Percentiles rank a stretch among this genome's conserved stretches.
phyloP scores from a whole-genome alignment of 2,329 filamentous ascomycete species.

The Monascus ruber region DNA sequence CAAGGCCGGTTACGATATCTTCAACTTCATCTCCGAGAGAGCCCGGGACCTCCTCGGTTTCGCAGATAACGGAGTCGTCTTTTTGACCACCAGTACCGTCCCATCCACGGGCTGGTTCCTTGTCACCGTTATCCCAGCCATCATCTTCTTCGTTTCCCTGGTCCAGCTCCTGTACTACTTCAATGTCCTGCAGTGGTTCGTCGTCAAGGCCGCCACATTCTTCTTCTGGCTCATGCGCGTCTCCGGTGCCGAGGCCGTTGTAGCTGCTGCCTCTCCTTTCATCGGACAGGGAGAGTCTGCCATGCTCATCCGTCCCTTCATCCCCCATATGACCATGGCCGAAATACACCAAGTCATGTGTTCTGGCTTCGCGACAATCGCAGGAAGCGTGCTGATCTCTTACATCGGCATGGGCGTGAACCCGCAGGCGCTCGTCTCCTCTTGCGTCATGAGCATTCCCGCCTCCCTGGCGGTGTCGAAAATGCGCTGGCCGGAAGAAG shows the following conservation, averaged over 20 bases:
- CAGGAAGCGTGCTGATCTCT: constrained; percentile 73
- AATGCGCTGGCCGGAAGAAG: constrained; percentile 76
- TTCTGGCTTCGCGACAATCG: constrained; percentile 85
- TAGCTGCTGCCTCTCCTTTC: constrained; percentile 84
- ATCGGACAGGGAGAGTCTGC: constrained; percentile 90
- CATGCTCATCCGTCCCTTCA: constrained; percentile 82
- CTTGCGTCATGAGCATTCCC: constrained; percentile 91
- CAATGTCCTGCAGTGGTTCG: constrained; percentile 77
- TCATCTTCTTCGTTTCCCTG: constrained; percentile 93
- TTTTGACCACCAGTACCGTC: constrained; percentile 48
- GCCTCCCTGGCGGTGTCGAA: constrained; percentile 83
- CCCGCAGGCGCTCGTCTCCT: constrained; percentile 73
- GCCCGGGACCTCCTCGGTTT: constrained; percentile 66
- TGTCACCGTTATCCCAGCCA: constrained; percentile 68
- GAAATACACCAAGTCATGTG: constrained; percentile 91
- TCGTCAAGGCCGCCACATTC: constrained; percentile 74
- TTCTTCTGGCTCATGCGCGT: constrained; percentile 86
- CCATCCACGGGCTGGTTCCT: constrained; percentile 56
- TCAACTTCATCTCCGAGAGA: constrained; percentile 71
- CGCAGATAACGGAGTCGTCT: constrained; percentile 59
- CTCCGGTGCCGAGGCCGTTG: constrained; percentile 85
- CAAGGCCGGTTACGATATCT: constrained; percentile 73
- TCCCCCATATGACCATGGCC: constrained; percentile 71
- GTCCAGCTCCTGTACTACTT: constrained; percentile 77
- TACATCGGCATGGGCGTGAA: constrained; percentile 80